These are phyloP conservation scores for Sclerotinia trifoliorum DNA, from an alignment of 2,329 filamentous ascomycete species.

Conservation along the genomic window DNA sequence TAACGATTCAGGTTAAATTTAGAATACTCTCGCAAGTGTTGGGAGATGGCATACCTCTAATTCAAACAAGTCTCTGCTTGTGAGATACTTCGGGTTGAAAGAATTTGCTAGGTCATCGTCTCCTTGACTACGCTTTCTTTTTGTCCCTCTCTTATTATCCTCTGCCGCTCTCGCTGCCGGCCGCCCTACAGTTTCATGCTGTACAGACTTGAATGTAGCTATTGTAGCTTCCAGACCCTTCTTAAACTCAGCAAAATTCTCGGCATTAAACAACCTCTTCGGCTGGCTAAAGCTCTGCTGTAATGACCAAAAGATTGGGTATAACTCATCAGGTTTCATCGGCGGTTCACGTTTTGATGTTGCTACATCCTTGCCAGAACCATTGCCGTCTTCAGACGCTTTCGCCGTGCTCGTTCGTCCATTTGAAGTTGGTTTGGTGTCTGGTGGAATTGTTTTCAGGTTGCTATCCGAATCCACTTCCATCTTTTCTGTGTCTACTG, in stretches of 20 bases:
- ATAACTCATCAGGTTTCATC: slow-evolving; percentile 70
- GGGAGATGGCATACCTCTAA: slow-evolving; percentile 66
- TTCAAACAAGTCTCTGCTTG: slow-evolving; percentile 94
- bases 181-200: slow-evolving; percentile 47
- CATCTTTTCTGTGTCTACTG: slow-evolving; percentile 54
- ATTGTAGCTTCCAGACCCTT: slow-evolving; percentile 61
- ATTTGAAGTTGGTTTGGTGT: slow-evolving; percentile 21
- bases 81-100: slow-evolving; percentile 98
- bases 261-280: slow-evolving; percentile 71
- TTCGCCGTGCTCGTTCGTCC: slow-evolving; percentile 28
- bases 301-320: slow-evolving; percentile 90
- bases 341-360: slow-evolving; percentile 43
- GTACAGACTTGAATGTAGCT: slow-evolving; percentile 72
- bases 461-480: slow-evolving; percentile 59
- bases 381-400: slow-evolving; percentile 37
- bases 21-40: neutral
- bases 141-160: slow-evolving; percentile 63
- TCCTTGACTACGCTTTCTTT: slow-evolving; percentile 65
- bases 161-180: slow-evolving; percentile 54
- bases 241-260: slow-evolving; percentile 66
- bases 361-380: slow-evolving; percentile 46
- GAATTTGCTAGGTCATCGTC: slow-evolving; percentile 65
- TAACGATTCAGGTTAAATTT: slow-evolving; percentile 42
- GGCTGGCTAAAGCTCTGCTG: slow-evolving; percentile 92
- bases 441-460: slow-evolving; percentile 33